These are phyloP conservation scores for Kwoniella sp. DNA, from an alignment of 768 basidiomycete species.

Conservation along the genomic window DNA sequence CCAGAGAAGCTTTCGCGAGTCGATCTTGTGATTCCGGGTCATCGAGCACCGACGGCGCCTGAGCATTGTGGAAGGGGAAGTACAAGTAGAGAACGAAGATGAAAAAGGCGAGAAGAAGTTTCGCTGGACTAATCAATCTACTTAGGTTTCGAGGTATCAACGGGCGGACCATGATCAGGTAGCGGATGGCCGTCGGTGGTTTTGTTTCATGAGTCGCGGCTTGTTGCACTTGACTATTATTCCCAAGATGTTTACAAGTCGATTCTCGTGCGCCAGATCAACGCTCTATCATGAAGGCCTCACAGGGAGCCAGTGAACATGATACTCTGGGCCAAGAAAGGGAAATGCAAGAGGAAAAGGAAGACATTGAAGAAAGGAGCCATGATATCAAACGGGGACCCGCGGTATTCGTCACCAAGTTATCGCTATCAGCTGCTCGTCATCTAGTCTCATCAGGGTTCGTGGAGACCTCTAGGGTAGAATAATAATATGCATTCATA, in stretches of 20 bases:
- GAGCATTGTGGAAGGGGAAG: not conserved
- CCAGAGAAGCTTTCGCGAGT: not conserved
- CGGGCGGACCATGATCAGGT: not conserved
- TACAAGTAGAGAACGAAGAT: constrained; percentile 1
- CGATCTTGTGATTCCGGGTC: not conserved
- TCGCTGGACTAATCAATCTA: constrained; percentile 4
- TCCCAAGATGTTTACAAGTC: too few species aligned
- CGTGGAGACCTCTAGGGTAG: not conserved
- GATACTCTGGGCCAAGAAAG: too few species aligned
- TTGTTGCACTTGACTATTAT: too few species aligned
- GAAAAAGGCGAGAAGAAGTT: constrained; percentile 9
- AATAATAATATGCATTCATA: constrained; percentile 4
- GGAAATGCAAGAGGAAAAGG: constrained; percentile 2
- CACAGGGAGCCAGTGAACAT: not conserved
- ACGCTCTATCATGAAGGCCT: not conserved
- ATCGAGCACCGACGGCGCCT: not conserved
- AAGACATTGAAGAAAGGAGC: not conserved
- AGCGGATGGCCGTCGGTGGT: not conserved
- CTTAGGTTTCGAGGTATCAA: not conserved
- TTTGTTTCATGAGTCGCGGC: too few species aligned
- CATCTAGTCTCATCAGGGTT: not conserved
- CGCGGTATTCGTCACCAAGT: too few species aligned
- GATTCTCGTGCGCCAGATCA: too few species aligned
- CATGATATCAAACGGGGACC: too few species aligned
- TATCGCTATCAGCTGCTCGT: too few species aligned